phyloP scores from a whole-genome alignment of 2,329 filamentous ascomycete genomes.

The Plectosphaerella sp. region DNA sequence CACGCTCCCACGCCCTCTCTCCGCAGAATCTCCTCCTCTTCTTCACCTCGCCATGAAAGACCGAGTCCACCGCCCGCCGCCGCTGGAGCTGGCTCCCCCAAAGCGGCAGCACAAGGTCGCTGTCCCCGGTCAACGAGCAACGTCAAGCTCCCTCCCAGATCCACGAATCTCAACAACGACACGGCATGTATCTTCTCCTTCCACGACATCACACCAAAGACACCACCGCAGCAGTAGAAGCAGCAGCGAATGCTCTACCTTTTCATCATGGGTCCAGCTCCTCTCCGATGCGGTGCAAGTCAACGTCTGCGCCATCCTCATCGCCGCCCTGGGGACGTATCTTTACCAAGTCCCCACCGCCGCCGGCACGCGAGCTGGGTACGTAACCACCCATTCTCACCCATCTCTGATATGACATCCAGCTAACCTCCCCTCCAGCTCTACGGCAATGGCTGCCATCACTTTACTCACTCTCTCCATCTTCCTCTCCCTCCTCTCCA shows the following conservation, averaged over 20 bases:
- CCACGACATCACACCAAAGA: conserved; percentile 4
- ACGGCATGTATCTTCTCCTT: too few relatives aligned
- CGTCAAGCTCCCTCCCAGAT: neutral
- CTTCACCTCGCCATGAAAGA: conserved; percentile 17
- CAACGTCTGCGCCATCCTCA: conserved; percentile 22
- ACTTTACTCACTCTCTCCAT: conserved; percentile 25
- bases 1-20: neutral
- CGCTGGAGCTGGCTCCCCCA: conserved; percentile 24
- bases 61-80: conserved; percentile 22
- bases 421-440: conserved; percentile 11
- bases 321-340: conserved; percentile 26
- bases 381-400: neutral
- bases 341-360: conserved; percentile 19
- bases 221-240: conserved; percentile 5
- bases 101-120: neutral
- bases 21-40: neutral
- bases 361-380: conserved; percentile 10
- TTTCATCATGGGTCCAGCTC: conserved; percentile 16
- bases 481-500: conserved; percentile 28
- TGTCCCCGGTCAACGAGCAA: neutral
- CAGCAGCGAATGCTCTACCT: neutral
- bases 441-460: conserved; percentile 23
- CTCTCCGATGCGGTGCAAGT: conserved; percentile 24
- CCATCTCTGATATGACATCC: neutral
- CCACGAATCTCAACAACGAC: too few relatives aligned